These are phyloP conservation scores for Crucihimalaya himalaica DNA, from an alignment of 345 rosid species.

Conservation along the genomic window DNA sequence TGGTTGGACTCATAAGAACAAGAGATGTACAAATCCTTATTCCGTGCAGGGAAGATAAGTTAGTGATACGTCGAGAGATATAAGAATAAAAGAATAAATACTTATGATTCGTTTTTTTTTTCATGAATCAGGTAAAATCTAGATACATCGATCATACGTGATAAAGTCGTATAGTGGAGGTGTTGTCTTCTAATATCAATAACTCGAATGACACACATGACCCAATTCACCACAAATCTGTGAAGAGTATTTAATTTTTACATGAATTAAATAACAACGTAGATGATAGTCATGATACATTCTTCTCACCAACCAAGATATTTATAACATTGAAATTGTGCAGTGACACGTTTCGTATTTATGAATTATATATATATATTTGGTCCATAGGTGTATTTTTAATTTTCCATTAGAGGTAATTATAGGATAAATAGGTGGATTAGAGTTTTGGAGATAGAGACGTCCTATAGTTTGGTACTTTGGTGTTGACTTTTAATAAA, in stretches of 20 bases:
- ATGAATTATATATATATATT: not conserved
- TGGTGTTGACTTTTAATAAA: constrained; percentile 10
- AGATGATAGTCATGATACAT: not conserved
- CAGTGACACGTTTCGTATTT: constrained; percentile 22
- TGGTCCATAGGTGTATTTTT: not conserved
- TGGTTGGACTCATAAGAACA: constrained; percentile 1
- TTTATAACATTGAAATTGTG: constrained; percentile 13
- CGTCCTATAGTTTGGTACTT: not conserved
- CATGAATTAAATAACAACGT: not conserved
- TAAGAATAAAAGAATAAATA: not conserved
- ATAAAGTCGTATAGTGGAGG: not conserved
- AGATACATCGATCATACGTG: not conserved
- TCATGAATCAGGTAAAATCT: not conserved
- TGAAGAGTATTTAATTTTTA: not conserved
- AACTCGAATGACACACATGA: not conserved
- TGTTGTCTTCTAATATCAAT: not conserved
- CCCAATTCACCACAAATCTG: not conserved
- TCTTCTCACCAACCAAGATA: constrained; percentile 31
- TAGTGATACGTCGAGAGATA: not conserved
- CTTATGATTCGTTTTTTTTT: not conserved
- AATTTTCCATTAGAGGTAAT: not conserved
- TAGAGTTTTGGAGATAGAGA: constrained; percentile 8
- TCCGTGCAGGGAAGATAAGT: not conserved
- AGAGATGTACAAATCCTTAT: not conserved
- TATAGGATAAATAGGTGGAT: constrained; percentile 7